phyloP scores from a whole-genome alignment of 139 green algal species.

The Chlorella sp. region DNA sequence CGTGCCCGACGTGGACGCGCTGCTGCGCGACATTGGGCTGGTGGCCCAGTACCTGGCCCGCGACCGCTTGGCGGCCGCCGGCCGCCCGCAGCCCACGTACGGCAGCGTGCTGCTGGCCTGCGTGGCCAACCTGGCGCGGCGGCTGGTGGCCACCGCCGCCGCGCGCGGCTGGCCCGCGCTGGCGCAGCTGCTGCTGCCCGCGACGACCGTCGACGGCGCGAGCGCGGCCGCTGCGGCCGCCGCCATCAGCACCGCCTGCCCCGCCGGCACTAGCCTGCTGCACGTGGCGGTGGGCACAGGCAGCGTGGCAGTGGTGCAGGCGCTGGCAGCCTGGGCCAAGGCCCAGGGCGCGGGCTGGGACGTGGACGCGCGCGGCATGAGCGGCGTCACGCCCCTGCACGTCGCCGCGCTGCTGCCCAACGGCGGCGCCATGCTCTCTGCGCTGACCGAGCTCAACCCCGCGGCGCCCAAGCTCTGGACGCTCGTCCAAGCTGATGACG shows the following conservation, averaged over 20 bases:
- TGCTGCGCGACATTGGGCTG: slow-evolving; percentile 45
- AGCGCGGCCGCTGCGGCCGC: slow-evolving; percentile 14
- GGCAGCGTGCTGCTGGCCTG: neutral
- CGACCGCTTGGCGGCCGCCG: neutral
- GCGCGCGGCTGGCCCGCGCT: slow-evolving; percentile 27
- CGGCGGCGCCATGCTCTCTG: neutral
- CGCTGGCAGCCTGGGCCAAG: slow-evolving; percentile 21
- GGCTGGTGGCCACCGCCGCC: slow-evolving; percentile 14
- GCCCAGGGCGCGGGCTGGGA: slow-evolving; percentile 6
- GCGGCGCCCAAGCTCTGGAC: slow-evolving; percentile 23
- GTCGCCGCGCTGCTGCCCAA: slow-evolving; percentile 42
- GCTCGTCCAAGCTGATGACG: slow-evolving; percentile 9
- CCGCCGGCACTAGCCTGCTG: slow-evolving; percentile 22
- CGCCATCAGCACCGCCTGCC: neutral
- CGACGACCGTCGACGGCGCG: neutral
- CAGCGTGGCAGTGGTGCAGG: slow-evolving; percentile 21
- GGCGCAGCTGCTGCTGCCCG: slow-evolving; percentile 33
- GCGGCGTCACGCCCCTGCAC: slow-evolving; percentile 42
- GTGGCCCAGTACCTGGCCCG: slow-evolving; percentile 34
- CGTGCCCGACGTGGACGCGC: no score
- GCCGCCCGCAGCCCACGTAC: neutral
- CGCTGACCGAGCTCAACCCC: neutral
- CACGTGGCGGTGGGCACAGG: slow-evolving; percentile 38
- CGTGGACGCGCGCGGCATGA: neutral
- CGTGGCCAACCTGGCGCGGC: slow-evolving; percentile 14